These are phyloP conservation scores for Verruconis gallopava DNA, from an alignment of 2,329 filamentous ascomycete species.

Conservation along the genomic window DNA sequence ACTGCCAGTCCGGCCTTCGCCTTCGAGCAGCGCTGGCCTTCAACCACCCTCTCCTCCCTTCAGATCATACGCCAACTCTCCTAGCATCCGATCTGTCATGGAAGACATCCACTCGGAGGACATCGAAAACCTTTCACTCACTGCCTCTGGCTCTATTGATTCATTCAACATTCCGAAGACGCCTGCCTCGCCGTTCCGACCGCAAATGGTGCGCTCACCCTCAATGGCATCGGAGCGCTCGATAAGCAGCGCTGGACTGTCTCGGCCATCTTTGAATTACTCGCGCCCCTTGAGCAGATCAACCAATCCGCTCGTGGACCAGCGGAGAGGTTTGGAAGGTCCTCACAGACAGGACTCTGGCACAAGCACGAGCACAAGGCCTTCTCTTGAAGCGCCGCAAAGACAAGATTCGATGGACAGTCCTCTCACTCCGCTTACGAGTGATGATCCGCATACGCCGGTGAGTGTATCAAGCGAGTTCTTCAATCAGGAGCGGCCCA, in stretches of 20 bases:
- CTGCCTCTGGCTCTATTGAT: conserved; percentile 40
- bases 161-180: conserved; percentile 60
- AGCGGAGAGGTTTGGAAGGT: conserved; percentile 20
- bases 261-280: conserved; percentile 79
- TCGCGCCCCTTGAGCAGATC: conserved; percentile 75
- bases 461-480: conserved; percentile 60
- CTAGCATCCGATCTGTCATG: conserved; percentile 33
- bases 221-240: conserved; percentile 77
- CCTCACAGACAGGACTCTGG: conserved; percentile 27
- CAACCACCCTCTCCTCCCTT: conserved; percentile 12
- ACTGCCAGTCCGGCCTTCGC: conserved; percentile 3
- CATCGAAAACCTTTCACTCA: conserved; percentile 51
- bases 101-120: conserved; percentile 44
- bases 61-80: conserved; percentile 28
- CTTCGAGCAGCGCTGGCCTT: conserved; percentile 15
- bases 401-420: conserved; percentile 55
- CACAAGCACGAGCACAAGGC: conserved; percentile 18
- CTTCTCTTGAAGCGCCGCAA: conserved; percentile 39
- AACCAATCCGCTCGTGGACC: conserved; percentile 40
- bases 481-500: conserved; percentile 36
- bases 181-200: conserved; percentile 55
- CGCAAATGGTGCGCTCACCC: conserved; percentile 59
- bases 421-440: conserved; percentile 49
- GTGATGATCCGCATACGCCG: conserved; percentile 55
- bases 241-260: conserved; percentile 40